Base-by-base conservation (phyloP, 768 basidiomycete species). In the Tricholoma sp. region DNA sequence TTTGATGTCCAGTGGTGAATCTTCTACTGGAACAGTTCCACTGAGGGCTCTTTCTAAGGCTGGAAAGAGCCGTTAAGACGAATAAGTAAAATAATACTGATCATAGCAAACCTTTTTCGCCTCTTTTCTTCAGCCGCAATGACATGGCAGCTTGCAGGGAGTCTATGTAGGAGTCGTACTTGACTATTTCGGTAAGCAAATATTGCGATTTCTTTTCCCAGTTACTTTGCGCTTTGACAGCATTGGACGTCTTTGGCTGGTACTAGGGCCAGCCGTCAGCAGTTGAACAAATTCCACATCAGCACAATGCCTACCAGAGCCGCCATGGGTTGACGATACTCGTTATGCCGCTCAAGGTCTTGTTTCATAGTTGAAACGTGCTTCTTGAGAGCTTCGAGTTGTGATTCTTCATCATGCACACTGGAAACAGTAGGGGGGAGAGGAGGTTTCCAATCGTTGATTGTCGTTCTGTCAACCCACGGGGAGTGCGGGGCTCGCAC, bases 361-460 rank as follows among this genome's bases (percentile, higher is more conserved):
- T 75, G 79, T 70, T 88, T 88, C 71, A 98, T 72, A 35, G 76
- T 80, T 3, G 72, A 66, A 18, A 92, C 88, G 69, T 98, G 94
- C 68, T 85, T 89, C 66, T 84, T 84, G 39, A 98, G 72, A 19
- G 92, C 89, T 39, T 98, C 95, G 54, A 98, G 72, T 68, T 99
- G 97, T 1, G 84, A 74, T 73, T 99, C 96, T 68, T 99, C 97
- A 64, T 95, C 92, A 46, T 98, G 87, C 24, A 78, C 76, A 67
- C 94, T 97, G 4, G 90, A 75, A 35, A 94, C 85, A 7, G 86
- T 82, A 14, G 96, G 91, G 0, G 90, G 86, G 66, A 89, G 76
- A 0, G 97, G 95, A 5, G 91, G 79, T 67, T 94, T 95, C 97
- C 97, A 99, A 52, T 99, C 97, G 64, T 86, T 90, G 68, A 99